These are phyloP conservation scores for Orbilia blumenaviensis DNA, from an alignment of 2,329 filamentous ascomycete species.

Conservation along the genomic window DNA sequence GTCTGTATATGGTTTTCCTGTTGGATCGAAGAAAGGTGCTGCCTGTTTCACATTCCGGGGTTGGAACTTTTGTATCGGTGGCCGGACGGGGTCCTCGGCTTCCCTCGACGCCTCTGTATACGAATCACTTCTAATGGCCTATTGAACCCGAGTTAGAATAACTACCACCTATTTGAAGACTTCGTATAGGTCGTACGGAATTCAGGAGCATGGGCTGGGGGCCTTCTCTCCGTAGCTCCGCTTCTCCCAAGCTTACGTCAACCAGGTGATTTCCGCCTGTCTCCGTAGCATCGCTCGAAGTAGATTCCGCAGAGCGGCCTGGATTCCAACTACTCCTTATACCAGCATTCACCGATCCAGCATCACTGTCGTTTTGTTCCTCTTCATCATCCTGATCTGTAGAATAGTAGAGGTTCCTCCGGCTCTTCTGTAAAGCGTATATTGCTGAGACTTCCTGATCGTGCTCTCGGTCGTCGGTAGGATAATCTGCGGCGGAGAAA, in stretches of 20 bases:
- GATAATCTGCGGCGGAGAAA: slow-evolving; percentile 88
- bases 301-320: slow-evolving; percentile 60
- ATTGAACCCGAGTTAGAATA: slow-evolving; percentile 2
- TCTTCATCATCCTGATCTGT: slow-evolving; percentile 72
- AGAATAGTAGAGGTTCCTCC: slow-evolving; percentile 74
- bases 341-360: slow-evolving; percentile 61
- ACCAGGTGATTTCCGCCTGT: slow-evolving; percentile 55
- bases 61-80: slow-evolving; percentile 42
- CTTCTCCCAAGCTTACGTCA: slow-evolving; percentile 61
- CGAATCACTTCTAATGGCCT: slow-evolving; percentile 20
- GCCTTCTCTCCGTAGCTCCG: slow-evolving; percentile 59
- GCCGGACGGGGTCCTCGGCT: slow-evolving; percentile 26
- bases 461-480: slow-evolving; percentile 90
- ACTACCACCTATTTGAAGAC: background rate
- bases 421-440: slow-evolving; percentile 87
- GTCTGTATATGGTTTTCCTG: slow-evolving; percentile 71
- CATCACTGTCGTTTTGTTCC: slow-evolving; percentile 59
- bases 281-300: slow-evolving; percentile 62
- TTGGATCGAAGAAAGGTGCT: background rate
- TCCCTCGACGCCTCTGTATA: slow-evolving; percentile 33
- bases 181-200: slow-evolving; percentile 30
- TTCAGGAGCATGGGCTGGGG: slow-evolving; percentile 53
- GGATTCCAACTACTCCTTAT: slow-evolving; percentile 74
- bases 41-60: slow-evolving; percentile 8
- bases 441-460: slow-evolving; percentile 93